Evolutionary conservation across 352 stramenopile species (phyloP).

Genomic region (Lagenidium giganteum): DNA sequence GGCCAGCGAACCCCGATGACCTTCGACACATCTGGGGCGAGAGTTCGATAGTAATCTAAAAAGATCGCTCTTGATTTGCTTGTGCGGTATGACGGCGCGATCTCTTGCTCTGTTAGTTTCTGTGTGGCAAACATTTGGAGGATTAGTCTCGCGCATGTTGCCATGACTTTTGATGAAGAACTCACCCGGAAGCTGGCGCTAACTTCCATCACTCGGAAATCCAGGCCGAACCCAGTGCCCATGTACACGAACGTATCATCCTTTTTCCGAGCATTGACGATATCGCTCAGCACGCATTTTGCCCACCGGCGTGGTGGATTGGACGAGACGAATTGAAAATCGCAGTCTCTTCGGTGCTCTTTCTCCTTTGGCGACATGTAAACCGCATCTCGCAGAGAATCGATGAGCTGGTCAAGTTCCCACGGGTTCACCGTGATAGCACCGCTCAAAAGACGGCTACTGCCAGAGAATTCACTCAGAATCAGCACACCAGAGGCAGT

Average conservation of each 20-base stretch:
- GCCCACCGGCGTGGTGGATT: constrained; percentile 70
- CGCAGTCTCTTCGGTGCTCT: constrained; percentile 65
- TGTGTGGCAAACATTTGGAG: constrained; percentile 4
- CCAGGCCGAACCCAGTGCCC: constrained; percentile 92
- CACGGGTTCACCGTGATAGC: constrained; percentile 97
- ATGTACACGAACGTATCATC: constrained; percentile 81
- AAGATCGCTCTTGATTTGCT: constrained; percentile 92
- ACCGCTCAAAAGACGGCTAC: constrained; percentile 92
- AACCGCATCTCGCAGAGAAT: constrained; percentile 60
- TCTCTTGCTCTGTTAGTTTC: constrained; percentile 69
- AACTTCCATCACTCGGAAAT: constrained; percentile 96
- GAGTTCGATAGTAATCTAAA: constrained; percentile 98
- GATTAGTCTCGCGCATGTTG: too few species aligned
- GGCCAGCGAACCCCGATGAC: constrained; percentile 77
- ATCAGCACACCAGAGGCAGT: constrained; percentile 87
- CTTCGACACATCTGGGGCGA: constrained; percentile 88
- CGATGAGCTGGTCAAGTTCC: constrained; percentile 86
- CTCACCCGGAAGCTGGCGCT: constrained; percentile 85
- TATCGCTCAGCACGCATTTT: constrained; percentile 69
- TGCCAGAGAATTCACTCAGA: constrained; percentile 97
- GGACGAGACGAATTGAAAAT: constrained; percentile 70
- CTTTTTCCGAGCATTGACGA: constrained; percentile 74
- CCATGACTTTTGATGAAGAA: too few species aligned
- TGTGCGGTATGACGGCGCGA: constrained; percentile 53
- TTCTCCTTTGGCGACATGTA: constrained; percentile 72